Percentiles rank a stretch among this genome's conserved stretches.
phyloP scores from a whole-genome alignment of 2,329 filamentous ascomycete genomes.

The Xylariaceae sp. region DNA sequence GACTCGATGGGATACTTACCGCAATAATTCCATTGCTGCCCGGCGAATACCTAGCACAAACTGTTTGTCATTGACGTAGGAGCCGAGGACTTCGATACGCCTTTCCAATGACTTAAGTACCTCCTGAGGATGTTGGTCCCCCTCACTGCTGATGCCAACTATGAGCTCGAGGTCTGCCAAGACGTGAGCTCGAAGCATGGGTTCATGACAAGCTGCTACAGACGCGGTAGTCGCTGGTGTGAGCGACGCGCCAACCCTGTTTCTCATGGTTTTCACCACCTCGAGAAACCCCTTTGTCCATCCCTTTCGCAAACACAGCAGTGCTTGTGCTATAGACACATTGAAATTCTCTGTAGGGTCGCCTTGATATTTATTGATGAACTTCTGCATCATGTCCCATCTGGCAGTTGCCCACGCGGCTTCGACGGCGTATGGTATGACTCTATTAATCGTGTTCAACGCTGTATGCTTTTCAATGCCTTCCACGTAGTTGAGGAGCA shows the following conservation, averaged over 20 bases:
- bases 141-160: conserved; percentile 46
- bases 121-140: conserved; percentile 38
- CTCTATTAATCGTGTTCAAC: conserved; percentile 52
- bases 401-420: conserved; percentile 87
- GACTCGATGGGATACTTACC: conserved; percentile 44
- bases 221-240: conserved; percentile 76
- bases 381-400: conserved; percentile 72
- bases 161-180: conserved; percentile 85
- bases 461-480: conserved; percentile 58
- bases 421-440: conserved; percentile 83
- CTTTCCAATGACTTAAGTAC: conserved; percentile 61
- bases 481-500: conserved; percentile 82
- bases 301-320: conserved; percentile 57
- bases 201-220: conserved; percentile 77
- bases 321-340: conserved; percentile 69
- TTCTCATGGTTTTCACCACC: conserved; percentile 63
- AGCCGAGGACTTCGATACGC: conserved; percentile 84
- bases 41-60: conserved; percentile 84
- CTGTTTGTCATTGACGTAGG: conserved; percentile 89
- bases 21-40: conserved; percentile 78
- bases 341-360: conserved; percentile 69
- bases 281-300: conserved; percentile 51
- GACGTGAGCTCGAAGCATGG: conserved; percentile 82
- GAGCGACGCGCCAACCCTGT: conserved; percentile 69
- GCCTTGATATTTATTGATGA: conserved; percentile 55